Conservation (phyloP, 2,329 filamentous ascomycete species). For the Botrytis byssoidea region DNA sequence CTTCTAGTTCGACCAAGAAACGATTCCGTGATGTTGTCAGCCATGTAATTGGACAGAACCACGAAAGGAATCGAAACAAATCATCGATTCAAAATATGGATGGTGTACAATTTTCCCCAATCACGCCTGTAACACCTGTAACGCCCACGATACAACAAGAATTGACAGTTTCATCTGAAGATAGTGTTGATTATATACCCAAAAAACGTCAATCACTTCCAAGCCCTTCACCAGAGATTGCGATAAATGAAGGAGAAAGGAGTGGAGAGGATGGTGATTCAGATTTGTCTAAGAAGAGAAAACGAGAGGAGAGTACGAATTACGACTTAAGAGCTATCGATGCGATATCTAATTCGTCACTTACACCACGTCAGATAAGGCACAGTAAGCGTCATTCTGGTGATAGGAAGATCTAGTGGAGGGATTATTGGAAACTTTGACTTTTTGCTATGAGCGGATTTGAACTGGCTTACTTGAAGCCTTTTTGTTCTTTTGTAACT, state of each 20-base stretch:
- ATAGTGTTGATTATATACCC: neutral
- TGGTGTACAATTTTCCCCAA: too few relatives aligned
- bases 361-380: neutral
- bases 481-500: neutral
- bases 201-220: neutral
- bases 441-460: neutral
- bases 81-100: neutral
- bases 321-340: neutral
- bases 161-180: neutral
- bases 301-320: neutral
- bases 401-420: neutral
- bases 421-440: rapidly evolving
- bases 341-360: neutral
- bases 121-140: neutral
- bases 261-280: neutral
- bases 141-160: neutral
- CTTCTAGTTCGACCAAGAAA: neutral
- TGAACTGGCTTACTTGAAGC: too few relatives aligned
- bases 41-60: neutral
- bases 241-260: neutral
- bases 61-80: neutral
- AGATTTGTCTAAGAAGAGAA: neutral
- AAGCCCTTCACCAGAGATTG: neutral
- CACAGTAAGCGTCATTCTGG: neutral
- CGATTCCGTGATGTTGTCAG: neutral